phyloP scores from a whole-genome alignment of 306 rosid genomes.

The Begonia peltatifolia region DNA sequence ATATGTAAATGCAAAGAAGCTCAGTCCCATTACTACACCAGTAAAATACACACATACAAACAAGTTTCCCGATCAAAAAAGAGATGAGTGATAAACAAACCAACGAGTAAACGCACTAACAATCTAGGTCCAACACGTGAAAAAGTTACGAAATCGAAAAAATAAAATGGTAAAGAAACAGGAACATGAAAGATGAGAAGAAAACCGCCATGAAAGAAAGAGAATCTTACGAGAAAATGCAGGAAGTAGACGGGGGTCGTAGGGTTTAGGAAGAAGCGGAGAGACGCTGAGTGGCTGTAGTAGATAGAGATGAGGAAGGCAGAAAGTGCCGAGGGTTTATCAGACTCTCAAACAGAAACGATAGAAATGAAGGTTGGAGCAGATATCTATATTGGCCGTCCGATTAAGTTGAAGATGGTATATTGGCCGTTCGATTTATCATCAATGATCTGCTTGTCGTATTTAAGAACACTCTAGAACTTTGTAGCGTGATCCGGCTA shows the following conservation, averaged over 20 bases:
- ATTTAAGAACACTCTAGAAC: constrained; percentile 19
- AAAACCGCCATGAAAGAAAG: neutral
- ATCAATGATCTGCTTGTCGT: constrained; percentile 6
- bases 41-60: neutral
- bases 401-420: too few relatives aligned
- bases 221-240: constrained; percentile 15
- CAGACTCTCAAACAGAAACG: neutral
- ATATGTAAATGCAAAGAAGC: too few relatives aligned
- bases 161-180: too few relatives aligned
- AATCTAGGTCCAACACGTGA: too few relatives aligned
- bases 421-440: constrained; percentile 17
- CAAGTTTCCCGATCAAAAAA: neutral
- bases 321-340: neutral
- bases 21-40: neutral
- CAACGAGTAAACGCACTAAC: neutral
- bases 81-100: neutral
- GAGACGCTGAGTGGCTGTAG: neutral
- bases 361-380: neutral
- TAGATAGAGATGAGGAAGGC: too few relatives aligned
- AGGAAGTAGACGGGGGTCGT: constrained; percentile 5
- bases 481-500: neutral
- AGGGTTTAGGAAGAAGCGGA: constrained; percentile 12
- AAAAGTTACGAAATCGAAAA: too few relatives aligned
- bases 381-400: neutral
- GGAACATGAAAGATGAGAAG: too few relatives aligned